These are phyloP conservation scores for Didymella lethalis DNA, from an alignment of 2,329 filamentous ascomycete genomes.

Conservation along the genomic window DNA sequence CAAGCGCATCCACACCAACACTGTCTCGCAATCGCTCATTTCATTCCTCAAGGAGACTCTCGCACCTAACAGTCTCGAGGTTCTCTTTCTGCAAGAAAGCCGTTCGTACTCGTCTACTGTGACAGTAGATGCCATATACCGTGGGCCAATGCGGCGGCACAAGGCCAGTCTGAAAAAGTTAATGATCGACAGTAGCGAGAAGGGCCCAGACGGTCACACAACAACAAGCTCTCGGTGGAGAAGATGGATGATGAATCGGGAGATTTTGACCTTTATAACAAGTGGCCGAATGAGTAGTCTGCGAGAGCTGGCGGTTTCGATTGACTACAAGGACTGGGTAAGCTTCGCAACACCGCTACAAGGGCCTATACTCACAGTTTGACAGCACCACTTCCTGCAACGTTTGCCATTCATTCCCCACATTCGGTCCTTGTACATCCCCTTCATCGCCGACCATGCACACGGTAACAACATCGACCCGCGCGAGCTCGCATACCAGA, in stretches of 20 bases:
- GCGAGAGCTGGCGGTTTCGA: slow-evolving; percentile 73
- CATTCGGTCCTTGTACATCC: slow-evolving; percentile 74
- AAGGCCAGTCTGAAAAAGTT: slow-evolving; percentile 74
- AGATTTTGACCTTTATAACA: slow-evolving; percentile 75
- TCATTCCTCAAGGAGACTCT: slow-evolving; percentile 79
- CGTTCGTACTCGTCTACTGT: slow-evolving; percentile 65
- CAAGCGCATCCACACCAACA: slow-evolving; percentile 78
- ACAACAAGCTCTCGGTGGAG: slow-evolving; percentile 61
- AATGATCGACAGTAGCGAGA: slow-evolving; percentile 74
- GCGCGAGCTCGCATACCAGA: slow-evolving; percentile 76
- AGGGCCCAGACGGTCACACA: slow-evolving; percentile 54
- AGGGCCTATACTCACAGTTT: slow-evolving; percentile 17
- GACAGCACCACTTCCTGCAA: slow-evolving; percentile 79
- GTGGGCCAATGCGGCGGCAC: slow-evolving; percentile 74
- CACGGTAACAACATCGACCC: slow-evolving; percentile 65
- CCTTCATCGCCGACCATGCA: slow-evolving; percentile 70
- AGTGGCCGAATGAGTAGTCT: slow-evolving; percentile 77
- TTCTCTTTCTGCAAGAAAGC: slow-evolving; percentile 77
- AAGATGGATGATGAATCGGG: slow-evolving; percentile 74
- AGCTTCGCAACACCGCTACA: slow-evolving; percentile 38
- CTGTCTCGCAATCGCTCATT: slow-evolving; percentile 72
- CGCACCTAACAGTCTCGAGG: slow-evolving; percentile 80
- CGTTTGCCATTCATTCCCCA: slow-evolving; percentile 74
- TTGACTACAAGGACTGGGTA: slow-evolving; percentile 83
- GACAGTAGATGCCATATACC: slow-evolving; percentile 74